phyloP scores from a whole-genome alignment of 345 rosid species.

The Durio zibethinus region DNA sequence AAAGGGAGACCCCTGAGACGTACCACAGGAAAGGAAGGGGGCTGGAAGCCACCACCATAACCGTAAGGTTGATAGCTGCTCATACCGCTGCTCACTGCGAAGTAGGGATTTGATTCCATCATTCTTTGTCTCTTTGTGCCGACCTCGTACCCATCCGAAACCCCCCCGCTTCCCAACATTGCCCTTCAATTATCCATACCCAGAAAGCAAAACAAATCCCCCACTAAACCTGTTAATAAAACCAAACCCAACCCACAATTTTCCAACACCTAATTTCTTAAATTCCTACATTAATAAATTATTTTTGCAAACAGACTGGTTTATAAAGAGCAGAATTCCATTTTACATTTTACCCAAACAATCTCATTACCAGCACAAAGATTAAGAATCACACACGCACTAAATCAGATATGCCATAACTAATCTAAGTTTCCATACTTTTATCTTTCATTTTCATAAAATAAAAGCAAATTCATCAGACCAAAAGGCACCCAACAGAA shows the following conservation, averaged over 20 bases:
- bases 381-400: not conserved
- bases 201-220: constrained; percentile 60
- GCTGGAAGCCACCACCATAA: constrained; percentile 54
- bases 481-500: not conserved
- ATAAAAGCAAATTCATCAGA: not conserved
- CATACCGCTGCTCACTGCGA: constrained; percentile 85
- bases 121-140: constrained; percentile 99
- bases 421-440: not conserved
- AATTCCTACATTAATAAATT: constrained; percentile 13
- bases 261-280: constrained; percentile 33
- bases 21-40: constrained; percentile 74
- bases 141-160: constrained; percentile 93
- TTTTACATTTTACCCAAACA: not conserved
- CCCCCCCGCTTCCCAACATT: constrained; percentile 98
- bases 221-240: constrained; percentile 95
- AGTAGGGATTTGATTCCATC: constrained; percentile 98
- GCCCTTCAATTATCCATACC: constrained; percentile 87
- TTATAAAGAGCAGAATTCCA: not conserved
- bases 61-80: constrained; percentile 56
- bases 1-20: constrained; percentile 94
- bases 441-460: not conserved
- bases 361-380: not conserved
- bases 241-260: constrained; percentile 73
- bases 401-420: not conserved
- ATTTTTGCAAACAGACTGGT: not conserved